Base-by-base conservation (phyloP, 1,284 basidiomycete genomes). In the Porogramme epimiltina region DNA sequence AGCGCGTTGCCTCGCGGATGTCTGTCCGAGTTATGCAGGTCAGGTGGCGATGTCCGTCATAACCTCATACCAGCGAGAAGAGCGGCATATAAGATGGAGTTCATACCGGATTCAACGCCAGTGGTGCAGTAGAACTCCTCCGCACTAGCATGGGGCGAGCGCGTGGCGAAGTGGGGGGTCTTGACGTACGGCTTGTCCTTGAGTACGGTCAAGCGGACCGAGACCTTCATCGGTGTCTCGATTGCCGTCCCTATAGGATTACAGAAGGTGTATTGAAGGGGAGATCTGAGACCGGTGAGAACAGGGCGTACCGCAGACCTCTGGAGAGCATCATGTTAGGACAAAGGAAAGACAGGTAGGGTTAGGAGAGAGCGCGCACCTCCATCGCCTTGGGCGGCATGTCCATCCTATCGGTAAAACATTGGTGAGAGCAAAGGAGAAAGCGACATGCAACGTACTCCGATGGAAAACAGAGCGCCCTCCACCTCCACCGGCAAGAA, bases 341-440 rank as follows among this genome's bases (percentile, higher is more conserved):
- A 37, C 15, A 19, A 3, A 31, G 24, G 45, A 44, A 33, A 57
- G 8, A 6, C 28, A 13, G 8, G 13, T 8, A 31, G 13, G 33
- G 39, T 24, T n/a, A n/a, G n/a, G n/a, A 10, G 55, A 18, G 16
- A 67, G n/a, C n/a, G n/a, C 74, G 55, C 54, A 81, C 82, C 82
- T 64, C 83, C 83, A 59, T 85, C 83, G 6, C 83, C 83, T 67
- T 84, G 83, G 2, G 79, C 82, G 5, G 81, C 82, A 66, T 85
- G 83, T 1, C 83, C 83, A 54, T 85, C 83, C 81, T 84, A 50
- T 13, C 26, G 10, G 11, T 1, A 47, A 22, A n/a, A 20, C 44
- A 15, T 31, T 37, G 13, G 16, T 37, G 34, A 37, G 34, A n/a
- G 13, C 9, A 13, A 18, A 10, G 8, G n/a, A 16, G 13, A 37